Percentiles rank a stretch among this genome's conserved stretches.
Conservation (phyloP, 2,329 filamentous ascomycete genomes). For the Chrysoporthe puriensis region DNA sequence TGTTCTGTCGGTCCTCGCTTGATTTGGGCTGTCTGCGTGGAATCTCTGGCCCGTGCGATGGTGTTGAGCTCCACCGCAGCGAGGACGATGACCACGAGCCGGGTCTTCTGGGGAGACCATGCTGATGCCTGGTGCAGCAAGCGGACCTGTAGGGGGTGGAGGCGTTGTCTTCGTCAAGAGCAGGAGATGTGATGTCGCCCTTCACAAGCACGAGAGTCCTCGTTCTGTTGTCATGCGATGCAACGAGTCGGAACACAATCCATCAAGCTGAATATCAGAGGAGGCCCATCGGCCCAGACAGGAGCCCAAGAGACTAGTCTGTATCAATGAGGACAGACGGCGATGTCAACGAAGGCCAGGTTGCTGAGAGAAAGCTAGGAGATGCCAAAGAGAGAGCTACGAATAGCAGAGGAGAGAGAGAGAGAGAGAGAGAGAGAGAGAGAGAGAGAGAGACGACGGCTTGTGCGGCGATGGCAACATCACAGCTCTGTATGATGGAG, state of each 20-base stretch:
- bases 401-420: background rate
- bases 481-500: background rate
- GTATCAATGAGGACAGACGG: background rate
- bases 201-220: background rate
- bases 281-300: background rate
- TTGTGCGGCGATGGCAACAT: background rate
- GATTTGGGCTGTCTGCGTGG: background rate
- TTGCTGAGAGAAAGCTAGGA: background rate
- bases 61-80: constrained; percentile 5
- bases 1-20: background rate
- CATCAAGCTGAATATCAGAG: background rate
- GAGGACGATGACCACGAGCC: background rate
- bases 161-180: background rate
- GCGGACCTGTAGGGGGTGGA: background rate
- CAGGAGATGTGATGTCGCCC: background rate
- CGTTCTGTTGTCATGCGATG: background rate
- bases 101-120: constrained; percentile 12
- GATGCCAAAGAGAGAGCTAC: background rate
- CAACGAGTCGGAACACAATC: background rate
- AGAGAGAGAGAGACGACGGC: background rate
- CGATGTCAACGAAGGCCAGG: background rate
- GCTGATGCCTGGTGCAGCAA: background rate
- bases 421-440: background rate
- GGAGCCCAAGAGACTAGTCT: background rate
- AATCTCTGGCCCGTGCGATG: background rate